phyloP scores from a whole-genome alignment of 306 rosid species.

The Malus asiatica region DNA sequence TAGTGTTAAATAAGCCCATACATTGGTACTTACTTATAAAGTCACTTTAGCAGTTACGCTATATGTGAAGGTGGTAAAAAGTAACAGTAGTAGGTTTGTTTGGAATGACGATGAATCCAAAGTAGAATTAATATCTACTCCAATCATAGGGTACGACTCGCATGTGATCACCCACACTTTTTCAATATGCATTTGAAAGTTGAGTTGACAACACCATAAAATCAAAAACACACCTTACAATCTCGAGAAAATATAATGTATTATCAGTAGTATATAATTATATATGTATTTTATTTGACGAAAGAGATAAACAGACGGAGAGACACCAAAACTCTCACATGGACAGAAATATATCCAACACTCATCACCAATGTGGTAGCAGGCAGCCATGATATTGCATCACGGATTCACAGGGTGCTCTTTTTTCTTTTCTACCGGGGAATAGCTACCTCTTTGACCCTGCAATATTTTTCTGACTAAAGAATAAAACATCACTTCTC shows the following conservation, averaged over 20 bases:
- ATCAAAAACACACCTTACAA: slow-evolving; percentile 15
- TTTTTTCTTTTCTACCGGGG: not conserved
- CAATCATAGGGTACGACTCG: slow-evolving; percentile 26
- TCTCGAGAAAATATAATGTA: slow-evolving; percentile 7
- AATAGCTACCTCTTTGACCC: not conserved
- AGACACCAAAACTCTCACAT: not conserved
- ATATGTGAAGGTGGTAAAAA: not conserved
- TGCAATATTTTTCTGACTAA: not conserved
- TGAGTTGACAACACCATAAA: slow-evolving; percentile 60
- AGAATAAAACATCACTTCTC: not conserved
- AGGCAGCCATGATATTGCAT: not conserved
- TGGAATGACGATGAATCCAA: slow-evolving; percentile 9
- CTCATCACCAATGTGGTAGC: not conserved
- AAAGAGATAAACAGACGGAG: too few species aligned
- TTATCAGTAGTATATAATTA: too few species aligned
- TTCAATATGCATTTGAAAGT: slow-evolving; percentile 30
- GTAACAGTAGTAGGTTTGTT: not conserved
- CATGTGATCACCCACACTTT: slow-evolving; percentile 36
- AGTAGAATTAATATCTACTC: slow-evolving; percentile 16
- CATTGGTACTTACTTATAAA: not conserved
- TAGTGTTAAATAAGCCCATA: not conserved
- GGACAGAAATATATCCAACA: not conserved
- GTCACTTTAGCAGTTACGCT: not conserved
- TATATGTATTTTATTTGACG: not conserved
- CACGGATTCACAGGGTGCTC: not conserved